A percentile compares a stretch with the other conserved stretches of the same genome.
Evolutionary conservation across 139 green algal species (phyloP).

Genomic region (Deuterostichococcus epilithicus): DNA sequence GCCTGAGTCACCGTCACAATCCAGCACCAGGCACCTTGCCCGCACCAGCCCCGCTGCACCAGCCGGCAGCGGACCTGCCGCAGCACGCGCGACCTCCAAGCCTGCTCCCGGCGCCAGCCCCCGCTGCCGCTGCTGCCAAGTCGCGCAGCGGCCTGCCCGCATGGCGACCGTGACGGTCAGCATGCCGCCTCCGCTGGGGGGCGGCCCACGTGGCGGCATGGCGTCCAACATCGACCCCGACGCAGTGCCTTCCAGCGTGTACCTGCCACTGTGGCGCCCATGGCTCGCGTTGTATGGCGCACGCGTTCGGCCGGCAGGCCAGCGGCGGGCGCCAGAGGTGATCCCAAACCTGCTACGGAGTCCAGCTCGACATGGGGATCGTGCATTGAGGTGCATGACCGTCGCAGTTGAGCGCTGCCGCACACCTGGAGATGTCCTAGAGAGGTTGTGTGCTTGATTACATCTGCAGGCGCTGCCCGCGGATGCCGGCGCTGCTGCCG

Average conservation of each 20-base stretch:
- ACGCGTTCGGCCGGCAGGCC: slow-evolving; percentile 13
- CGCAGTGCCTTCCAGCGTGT: neutral
- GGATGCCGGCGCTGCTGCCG: too few species aligned
- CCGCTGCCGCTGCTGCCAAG: too few species aligned
- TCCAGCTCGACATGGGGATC: neutral
- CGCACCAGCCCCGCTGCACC: too few species aligned
- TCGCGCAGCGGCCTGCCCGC: too few species aligned
- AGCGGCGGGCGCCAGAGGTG: neutral
- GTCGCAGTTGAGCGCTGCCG: neutral
- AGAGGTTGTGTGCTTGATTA: neutral
- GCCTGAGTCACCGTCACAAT: too few species aligned
- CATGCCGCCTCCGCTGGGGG: neutral
- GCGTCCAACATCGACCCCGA: neutral
- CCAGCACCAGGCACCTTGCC: too few species aligned
- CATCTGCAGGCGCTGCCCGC: neutral
- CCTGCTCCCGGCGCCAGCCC: too few species aligned
- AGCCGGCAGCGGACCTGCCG: too few species aligned
- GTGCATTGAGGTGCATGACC: neutral
- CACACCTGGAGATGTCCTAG: neutral
- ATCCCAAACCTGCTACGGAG: neutral
- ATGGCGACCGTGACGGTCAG: neutral
- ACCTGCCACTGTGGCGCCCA: slow-evolving; percentile 17
- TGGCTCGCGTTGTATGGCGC: slow-evolving; percentile 59
- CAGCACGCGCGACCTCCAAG: too few species aligned
- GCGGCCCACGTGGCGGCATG: neutral